Evolutionary conservation across 2,329 filamentous ascomycete genomes (phyloP).

Genomic region (Trichoderma sp.): DNA sequence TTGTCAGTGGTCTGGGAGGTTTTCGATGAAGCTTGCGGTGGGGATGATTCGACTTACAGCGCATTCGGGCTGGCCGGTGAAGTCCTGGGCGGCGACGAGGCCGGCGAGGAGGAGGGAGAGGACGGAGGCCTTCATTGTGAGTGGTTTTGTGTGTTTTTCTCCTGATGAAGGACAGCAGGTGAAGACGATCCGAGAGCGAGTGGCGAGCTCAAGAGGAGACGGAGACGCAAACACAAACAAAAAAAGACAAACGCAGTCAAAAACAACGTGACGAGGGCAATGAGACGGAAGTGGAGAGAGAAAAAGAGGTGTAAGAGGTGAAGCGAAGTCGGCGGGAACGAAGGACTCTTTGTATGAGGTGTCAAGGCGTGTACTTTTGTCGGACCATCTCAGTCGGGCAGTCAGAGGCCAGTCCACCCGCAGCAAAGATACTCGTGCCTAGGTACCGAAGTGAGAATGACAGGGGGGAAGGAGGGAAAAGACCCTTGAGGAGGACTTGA

Average conservation of each 20-base stretch:
- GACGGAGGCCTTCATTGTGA: slow-evolving; percentile 48
- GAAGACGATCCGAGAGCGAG: not conserved
- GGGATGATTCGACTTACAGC: slow-evolving; percentile 42
- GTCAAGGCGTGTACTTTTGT: too few relatives aligned
- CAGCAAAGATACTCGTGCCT: too few relatives aligned
- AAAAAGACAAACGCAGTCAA: not conserved
- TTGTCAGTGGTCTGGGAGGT: not conserved
- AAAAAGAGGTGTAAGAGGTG: too few relatives aligned
- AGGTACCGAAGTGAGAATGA: too few relatives aligned
- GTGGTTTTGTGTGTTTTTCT: not conserved
- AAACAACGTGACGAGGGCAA: not conserved
- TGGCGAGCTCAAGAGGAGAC: slow-evolving; percentile 8
- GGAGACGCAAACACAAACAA: not conserved
- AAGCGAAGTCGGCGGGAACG: too few relatives aligned
- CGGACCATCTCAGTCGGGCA: too few relatives aligned
- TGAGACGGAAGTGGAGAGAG: too few relatives aligned
- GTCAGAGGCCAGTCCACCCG: too few relatives aligned
- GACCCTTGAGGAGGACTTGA: too few relatives aligned
- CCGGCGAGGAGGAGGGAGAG: slow-evolving; percentile 40
- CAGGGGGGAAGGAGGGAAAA: too few relatives aligned
- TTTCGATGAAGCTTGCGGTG: not conserved
- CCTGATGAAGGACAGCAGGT: not conserved
- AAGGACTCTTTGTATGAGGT: too few relatives aligned
- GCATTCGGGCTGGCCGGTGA: slow-evolving; percentile 43
- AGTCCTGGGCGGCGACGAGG: slow-evolving; percentile 45